These are phyloP conservation scores for Alternaria postmessia DNA, from an alignment of 2,329 filamentous ascomycete species.

Conservation along the genomic window DNA sequence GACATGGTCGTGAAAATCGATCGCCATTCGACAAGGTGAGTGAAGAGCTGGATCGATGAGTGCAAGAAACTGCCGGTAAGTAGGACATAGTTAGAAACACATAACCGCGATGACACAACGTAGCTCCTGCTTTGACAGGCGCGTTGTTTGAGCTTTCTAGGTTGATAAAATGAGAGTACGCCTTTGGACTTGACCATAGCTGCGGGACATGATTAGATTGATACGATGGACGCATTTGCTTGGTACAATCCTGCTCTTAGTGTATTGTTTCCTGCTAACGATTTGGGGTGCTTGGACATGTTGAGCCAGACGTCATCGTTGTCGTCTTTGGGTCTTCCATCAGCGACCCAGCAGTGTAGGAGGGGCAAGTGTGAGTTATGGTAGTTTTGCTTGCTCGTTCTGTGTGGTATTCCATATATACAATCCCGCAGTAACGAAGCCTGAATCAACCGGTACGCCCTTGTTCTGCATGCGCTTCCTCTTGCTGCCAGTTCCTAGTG, in stretches of 20 bases:
- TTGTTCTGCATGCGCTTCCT: slow-evolving; percentile 14
- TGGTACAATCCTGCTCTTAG: background rate
- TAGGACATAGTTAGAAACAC: background rate
- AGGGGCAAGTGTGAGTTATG: background rate
- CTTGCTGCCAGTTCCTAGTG: background rate
- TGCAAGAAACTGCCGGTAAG: background rate
- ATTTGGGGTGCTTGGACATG: background rate
- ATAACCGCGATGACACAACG: background rate
- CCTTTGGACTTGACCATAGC: background rate
- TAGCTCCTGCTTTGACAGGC: background rate
- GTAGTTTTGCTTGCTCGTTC: slow-evolving; percentile 16
- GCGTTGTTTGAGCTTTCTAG: background rate
- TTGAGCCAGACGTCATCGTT: background rate
- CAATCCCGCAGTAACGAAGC: slow-evolving; percentile 37
- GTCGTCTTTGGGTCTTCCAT: background rate
- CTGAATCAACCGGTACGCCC: slow-evolving; percentile 45
- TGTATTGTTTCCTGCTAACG: background rate
- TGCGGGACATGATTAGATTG: background rate
- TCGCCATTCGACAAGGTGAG: background rate
- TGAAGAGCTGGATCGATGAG: background rate
- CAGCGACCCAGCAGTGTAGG: background rate
- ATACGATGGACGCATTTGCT: background rate
- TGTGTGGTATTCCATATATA: slow-evolving; percentile 48
- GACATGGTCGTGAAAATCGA: background rate
- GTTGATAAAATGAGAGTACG: background rate